Base-by-base conservation (phyloP, 768 basidiomycete species). In the Suillus cothurnatus region DNA sequence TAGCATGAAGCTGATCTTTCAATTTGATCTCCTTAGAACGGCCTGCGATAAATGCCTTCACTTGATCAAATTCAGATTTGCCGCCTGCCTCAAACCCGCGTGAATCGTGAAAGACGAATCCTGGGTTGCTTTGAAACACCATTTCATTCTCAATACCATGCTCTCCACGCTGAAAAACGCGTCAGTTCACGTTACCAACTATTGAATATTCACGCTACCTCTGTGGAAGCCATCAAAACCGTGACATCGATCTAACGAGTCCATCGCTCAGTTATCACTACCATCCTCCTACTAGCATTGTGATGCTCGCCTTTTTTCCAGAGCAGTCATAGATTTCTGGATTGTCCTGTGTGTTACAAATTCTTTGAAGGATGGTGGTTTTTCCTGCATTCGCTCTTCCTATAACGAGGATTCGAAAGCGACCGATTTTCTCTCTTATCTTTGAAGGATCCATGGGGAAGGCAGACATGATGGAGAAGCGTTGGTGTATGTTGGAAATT, bases 321-420 rank as follows among this genome's bases (percentile, higher is more conserved):
- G 59, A 9, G 5, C 61, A 23, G 67, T 72, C 67, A n/a, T 66
- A 69, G 45, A 80, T 72, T 14, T 63, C 70, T 0, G 79, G 78
- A 4, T 75, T 71, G 11, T 80, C 76, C 1, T 65, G 72, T 7
- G 77, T 74, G 61, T 76, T 73, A 67, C 79, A 80, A 9, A 82
- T 72, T 57, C 72, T 74, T 67, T 80, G 72, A 21, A 81, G 70
- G 26, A 82, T 69, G 0, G 81, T 81, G 0, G 80, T 81, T 66
- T 82, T 82, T 0, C 81, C 81, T 1, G 79, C 74, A 61, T 81
- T 80, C 3, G 78, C 76, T 61, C 76, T 73, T 5, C 81, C 81
- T n/a, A 82, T 78, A 19, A 81, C 68, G 56, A 82, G 77, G 34
- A 81, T 73, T 4, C 81, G 76, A 53, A 81, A 81, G 49, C 69